Evolutionary conservation across 208 protist genomes (phyloP), one percentile per base, ranked within the genome.

Genomic region (Acanthamoeba castellanii): DNA sequence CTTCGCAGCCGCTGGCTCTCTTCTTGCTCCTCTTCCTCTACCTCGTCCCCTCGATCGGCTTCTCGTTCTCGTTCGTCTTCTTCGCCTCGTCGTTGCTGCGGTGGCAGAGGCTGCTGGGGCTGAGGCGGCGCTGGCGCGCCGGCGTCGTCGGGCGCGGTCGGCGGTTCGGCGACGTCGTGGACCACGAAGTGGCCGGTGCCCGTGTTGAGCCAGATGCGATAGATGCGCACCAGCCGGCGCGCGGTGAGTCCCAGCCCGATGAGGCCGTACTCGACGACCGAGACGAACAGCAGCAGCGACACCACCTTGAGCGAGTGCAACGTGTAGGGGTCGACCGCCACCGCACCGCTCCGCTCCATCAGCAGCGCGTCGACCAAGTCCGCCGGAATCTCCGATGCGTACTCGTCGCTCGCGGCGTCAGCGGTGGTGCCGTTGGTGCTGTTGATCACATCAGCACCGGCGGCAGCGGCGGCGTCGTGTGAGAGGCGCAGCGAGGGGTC

Each of bases 181-280:
- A 85, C 45, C 8, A 85, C 76, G n/a, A 85, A 85, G 76, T 85
- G 76, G 76, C 76, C 76, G 18, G 76, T 85, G 47, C 76, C 76
- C 22, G 76, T 85, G 76, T 85, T 50, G 22, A 85, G 76, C 76
- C 76, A 85, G 76, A 85, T 85, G 47, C 76, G 76, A 37, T 85
- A 85, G 42, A 85, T 85, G 22, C 42, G 11, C 45, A 85, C 47
- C 34, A 85, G 76, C 42, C 76, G 76, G 5, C 47, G 34, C 42
- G 76, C 76, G 4, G 45, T 85, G 76, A 85, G 76, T 4, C 76
- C 76, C 76, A 85, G 30, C 42, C 5, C 76, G 76, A 85, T 85
- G 76, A 85, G 30, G 22, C 4, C 45, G 47, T 85, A 85, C 76
- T 85, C 76, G 76, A 85, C 13, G 45, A 85, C 1, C 18, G 34